phyloP scores from a whole-genome alignment of 805 yeast species.

The Nakazawaea ambrosiae region DNA sequence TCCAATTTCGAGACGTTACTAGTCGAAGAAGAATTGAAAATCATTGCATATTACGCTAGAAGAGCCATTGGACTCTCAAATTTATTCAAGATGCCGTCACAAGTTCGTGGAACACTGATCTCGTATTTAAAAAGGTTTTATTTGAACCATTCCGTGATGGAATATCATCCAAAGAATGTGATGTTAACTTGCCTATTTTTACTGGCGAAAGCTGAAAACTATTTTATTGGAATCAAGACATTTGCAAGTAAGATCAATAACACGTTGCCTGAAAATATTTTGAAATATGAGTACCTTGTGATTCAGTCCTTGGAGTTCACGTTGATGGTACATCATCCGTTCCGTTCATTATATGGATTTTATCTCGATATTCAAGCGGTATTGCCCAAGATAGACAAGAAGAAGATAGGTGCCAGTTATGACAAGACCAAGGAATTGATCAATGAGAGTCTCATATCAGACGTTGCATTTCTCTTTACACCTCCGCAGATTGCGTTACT shows the following conservation, averaged over 20 bases:
- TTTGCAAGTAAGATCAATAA: conserved; percentile 68
- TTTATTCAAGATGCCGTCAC: conserved; percentile 78
- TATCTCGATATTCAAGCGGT: conserved; percentile 78
- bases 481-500: conserved; percentile 97
- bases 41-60: conserved; percentile 66
- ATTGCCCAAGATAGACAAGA: conserved; percentile 41
- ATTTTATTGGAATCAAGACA: conserved; percentile 76
- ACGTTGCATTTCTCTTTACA: conserved; percentile 68
- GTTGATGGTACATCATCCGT: conserved; percentile 81
- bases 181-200: conserved; percentile 78
- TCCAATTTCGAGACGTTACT: conserved; percentile 37
- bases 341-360: conserved; percentile 87
- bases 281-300: conserved; percentile 74
- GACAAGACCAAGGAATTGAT: conserved; percentile 63
- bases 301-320: conserved; percentile 74
- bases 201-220: conserved; percentile 91
- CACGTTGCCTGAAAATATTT: conserved; percentile 56
- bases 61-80: conserved; percentile 65
- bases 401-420: conserved; percentile 59
- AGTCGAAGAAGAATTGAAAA: conserved; percentile 61
- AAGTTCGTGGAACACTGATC: conserved; percentile 81
- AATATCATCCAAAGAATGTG: conserved; percentile 77
- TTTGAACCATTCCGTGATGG: conserved; percentile 75
- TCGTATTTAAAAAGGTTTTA: conserved; percentile 78
- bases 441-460: conserved; percentile 66